Evolutionary conservation across 1,284 basidiomycete species (phyloP).

Genomic region (Austroboletus niveus): DNA sequence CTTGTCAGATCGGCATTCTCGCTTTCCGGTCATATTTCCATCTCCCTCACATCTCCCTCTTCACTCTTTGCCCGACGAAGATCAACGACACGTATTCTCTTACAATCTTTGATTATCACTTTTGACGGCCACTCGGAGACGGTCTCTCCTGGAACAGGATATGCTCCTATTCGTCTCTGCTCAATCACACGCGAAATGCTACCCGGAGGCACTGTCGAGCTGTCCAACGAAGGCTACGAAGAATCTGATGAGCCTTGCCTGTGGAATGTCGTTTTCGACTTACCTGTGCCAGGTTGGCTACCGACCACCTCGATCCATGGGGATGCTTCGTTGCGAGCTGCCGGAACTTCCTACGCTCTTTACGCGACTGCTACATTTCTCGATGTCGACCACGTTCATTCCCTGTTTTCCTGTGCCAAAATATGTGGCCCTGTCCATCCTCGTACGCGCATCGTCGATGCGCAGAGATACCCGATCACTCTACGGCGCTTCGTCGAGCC

Average conservation of each 20-base stretch:
- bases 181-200: constrained; percentile 62
- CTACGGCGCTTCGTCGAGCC: constrained; percentile 48
- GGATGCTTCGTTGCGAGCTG: constrained; percentile 34
- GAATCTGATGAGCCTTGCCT: constrained; percentile 48
- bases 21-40: constrained; percentile 67
- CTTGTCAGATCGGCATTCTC: constrained; percentile 66
- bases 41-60: constrained; percentile 51
- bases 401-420: constrained; percentile 43
- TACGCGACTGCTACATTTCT: constrained; percentile 62
- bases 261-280: constrained; percentile 73
- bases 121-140: constrained; percentile 79
- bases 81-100: constrained; percentile 45
- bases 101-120: constrained; percentile 65
- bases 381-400: constrained; percentile 40
- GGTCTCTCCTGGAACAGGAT: constrained; percentile 55
- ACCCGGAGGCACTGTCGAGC: constrained; percentile 49
- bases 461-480: constrained; percentile 36
- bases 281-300: constrained; percentile 76
- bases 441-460: constrained; percentile 37
- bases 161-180: constrained; percentile 62
- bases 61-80: constrained; percentile 51
- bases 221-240: constrained; percentile 61
- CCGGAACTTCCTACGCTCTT: constrained; percentile 64
- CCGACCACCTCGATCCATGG: constrained; percentile 56
- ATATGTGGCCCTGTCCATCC: constrained; percentile 50